phyloP scores from a whole-genome alignment of 2,329 filamentous ascomycete genomes.

The Elsinoe ampelina region DNA sequence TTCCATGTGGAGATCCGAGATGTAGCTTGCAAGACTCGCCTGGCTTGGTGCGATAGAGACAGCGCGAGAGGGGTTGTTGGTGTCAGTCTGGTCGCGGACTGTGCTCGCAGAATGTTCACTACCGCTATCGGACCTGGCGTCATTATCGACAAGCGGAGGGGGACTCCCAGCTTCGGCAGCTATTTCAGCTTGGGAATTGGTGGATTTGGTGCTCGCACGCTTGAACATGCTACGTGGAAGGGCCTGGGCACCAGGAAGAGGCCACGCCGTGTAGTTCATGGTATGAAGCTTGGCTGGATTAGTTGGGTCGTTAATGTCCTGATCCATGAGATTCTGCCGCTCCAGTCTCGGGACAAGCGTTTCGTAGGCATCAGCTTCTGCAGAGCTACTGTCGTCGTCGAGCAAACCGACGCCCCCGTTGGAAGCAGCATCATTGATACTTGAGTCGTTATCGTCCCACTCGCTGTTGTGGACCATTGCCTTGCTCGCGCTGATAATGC shows the following conservation, averaged over 20 bases:
- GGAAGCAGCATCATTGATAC: neutral
- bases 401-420: neutral
- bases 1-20: neutral
- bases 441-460: neutral
- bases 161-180: neutral
- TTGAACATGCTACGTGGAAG: neutral
- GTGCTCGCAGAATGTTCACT: neutral
- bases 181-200: neutral
- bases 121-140: neutral
- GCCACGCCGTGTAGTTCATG: neutral
- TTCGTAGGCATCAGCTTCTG: neutral
- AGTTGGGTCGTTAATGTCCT: neutral
- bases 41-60: neutral
- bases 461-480: slow-evolving; percentile 6
- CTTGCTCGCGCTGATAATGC: slow-evolving; percentile 17
- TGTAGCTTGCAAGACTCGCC: neutral
- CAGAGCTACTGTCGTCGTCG: slow-evolving; percentile 2
- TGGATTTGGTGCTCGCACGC: neutral
- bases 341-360: slow-evolving; percentile 1
- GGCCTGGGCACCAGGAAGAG: neutral
- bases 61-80: neutral
- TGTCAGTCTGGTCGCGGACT: neutral
- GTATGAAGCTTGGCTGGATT: neutral
- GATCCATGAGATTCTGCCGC: slow-evolving; percentile 12
- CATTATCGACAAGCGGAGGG: neutral